These are phyloP conservation scores for Mortierella sp. DNA, from an alignment of 371 early-diverging fungal species.

Conservation along the genomic window DNA sequence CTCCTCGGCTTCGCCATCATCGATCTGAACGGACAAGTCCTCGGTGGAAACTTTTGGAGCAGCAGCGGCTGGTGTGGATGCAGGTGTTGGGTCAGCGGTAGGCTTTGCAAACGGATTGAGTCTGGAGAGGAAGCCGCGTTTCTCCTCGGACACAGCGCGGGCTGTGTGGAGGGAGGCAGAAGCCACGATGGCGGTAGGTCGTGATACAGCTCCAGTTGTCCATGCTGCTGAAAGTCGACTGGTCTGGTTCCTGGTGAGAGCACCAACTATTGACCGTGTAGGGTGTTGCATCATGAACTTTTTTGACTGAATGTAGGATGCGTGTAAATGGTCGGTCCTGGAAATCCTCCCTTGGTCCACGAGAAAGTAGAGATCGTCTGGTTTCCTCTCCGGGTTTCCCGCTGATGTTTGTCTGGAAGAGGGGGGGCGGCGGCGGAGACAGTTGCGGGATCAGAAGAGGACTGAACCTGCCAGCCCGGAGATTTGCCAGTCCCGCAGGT, in stretches of 20 bases:
- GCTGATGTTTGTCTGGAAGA: too few relatives aligned
- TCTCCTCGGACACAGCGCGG: slow-evolving; percentile 24
- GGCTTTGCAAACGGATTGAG: slow-evolving; percentile 49
- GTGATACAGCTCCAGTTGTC: not conserved
- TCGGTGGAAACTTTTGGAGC: slow-evolving; percentile 2
- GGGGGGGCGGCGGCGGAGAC: too few relatives aligned
- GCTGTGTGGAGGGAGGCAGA: slow-evolving; percentile 30
- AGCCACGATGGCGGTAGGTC: not conserved
- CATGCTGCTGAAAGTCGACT: not conserved
- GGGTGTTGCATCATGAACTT: slow-evolving; percentile 9
- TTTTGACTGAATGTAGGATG: not conserved
- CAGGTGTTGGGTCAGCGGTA: not conserved
- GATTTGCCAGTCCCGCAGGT: slow-evolving; percentile 4
- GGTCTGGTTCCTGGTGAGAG: slow-evolving; percentile 7
- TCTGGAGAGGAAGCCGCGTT: slow-evolving; percentile 46
- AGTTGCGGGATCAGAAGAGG: not conserved
- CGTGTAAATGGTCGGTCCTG: too few relatives aligned
- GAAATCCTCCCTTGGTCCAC: too few relatives aligned
- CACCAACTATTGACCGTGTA: slow-evolving; percentile 25
- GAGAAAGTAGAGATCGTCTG: too few relatives aligned
- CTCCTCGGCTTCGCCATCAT: slow-evolving; percentile 32
- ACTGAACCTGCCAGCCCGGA: too few relatives aligned
- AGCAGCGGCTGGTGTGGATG: slow-evolving; percentile 12
- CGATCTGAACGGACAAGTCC: slow-evolving; percentile 39
- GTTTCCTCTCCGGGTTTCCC: too few relatives aligned